Evolutionary conservation across 257 asterid genomes (phyloP), one percentile per base, ranked within the genome.

Genomic region (Lavandula angustifolia): DNA sequence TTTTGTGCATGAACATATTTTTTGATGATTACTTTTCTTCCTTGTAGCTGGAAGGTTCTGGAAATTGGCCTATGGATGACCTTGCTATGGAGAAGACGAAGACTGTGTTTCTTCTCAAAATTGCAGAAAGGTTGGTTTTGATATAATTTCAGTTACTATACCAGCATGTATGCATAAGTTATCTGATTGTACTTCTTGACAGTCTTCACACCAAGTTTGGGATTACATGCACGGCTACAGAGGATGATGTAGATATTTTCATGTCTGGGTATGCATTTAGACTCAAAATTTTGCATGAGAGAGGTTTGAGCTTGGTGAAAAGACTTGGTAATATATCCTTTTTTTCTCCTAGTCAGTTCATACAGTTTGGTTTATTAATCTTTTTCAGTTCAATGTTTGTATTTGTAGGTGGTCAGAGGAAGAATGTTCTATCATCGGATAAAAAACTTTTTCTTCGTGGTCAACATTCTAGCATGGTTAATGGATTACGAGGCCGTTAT

Each of bases 61-160:
- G 99, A 37, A 87, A 83, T 73, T 94, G 99, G 99, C 99, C 95
- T 7, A 64, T 87, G 97, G 94, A 90, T 64, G 99, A 94, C 70
- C 71, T 84, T 75, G 95, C 97, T 31, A 73, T 82, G 82, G 99
- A 94, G 85, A 94, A 90, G 82, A 94, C 99, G 11, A 94, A 90
- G 78, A 79, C 92, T 34, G 96, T 96, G 0, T 94, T 94, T 77
- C 97, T 94, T 73, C 94, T 94, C 67, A 70, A 80, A 77, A 94
- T 94, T 75, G 95, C 92, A 2, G 97, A 90, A 75, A 87, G 99
- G 99, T 94, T 73, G 67, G 84, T 71, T 62, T 70, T 62, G 27
- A 54, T 51, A 17, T 66, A 37, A 43, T 55, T 67, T 75, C 50
- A 41, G 69, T 37, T 48, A 49, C 64, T 67, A 32, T 41, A 54